Base-by-base conservation (phyloP, 139 green algal species). In the Chlamydomonas applanata region DNA sequence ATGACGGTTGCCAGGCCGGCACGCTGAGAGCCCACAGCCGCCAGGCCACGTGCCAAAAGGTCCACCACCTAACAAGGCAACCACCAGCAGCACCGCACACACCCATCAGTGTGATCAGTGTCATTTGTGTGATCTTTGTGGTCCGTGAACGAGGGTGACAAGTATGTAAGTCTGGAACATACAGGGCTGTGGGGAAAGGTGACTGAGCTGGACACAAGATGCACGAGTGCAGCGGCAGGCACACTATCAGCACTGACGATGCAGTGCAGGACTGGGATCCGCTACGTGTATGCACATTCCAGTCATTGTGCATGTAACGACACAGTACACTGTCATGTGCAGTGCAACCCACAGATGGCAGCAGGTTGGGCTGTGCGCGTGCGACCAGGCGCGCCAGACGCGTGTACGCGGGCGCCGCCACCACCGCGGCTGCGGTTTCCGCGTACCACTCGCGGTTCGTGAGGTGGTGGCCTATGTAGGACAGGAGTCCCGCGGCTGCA, bases 311-410 rank as follows among this genome's bases (percentile, higher is more conserved):
- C n/a, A n/a, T n/a, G n/a, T n/a, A n/a, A n/a, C n/a, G n/a, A n/a
- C n/a, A n/a, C n/a, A n/a, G n/a, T n/a, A n/a, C n/a, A n/a, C n/a
- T n/a, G n/a, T n/a, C n/a, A n/a, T n/a, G n/a, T 29, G 14, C 22
- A 34, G 44, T 40, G 22, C 44, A 44, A n/a, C 72, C 9, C 46
- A 78, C 73, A 61, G 54, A 7, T 14, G 49, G 63, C 27, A 73
- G 3, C 7, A 78, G 63, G 11, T 65, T 40, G 1, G 62, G 63
- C 46, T 72, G 62, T 19, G 34, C 57, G 2, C 54, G 34, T 25
- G 62, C 73, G 2, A 78, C 63, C 27, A 78, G 33, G 29, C 72
- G 24, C 2, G 62, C 49, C 22, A 78, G 61, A 45, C 73, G 73
- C 40, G 53, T 32, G 65, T 61, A 72, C 1, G 63, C 45, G n/a